Evolutionary conservation across 1,139 yeast genomes (phyloP).

Genomic region (Kodamaea sp.): DNA sequence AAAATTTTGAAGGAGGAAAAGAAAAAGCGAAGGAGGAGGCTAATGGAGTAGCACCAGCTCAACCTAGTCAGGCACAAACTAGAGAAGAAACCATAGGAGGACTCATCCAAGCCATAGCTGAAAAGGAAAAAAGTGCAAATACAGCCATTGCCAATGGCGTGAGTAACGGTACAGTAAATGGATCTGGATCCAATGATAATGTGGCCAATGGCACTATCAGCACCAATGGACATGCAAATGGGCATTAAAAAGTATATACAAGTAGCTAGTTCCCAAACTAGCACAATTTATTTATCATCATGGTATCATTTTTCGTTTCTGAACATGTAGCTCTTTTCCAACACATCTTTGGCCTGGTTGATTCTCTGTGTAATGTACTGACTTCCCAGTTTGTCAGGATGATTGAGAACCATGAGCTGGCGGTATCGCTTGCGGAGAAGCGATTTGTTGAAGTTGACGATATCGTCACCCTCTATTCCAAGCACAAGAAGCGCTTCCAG

Average conservation of each 20-base stretch:
- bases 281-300: no score
- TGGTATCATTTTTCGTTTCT: constrained; percentile 14
- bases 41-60: background rate
- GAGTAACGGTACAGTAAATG: background rate
- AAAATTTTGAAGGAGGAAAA: constrained; percentile 69
- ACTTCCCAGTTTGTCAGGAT: constrained; percentile 80
- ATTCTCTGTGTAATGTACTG: constrained; percentile 70
- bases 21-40: constrained; percentile 25
- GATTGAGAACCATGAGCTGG: constrained; percentile 62
- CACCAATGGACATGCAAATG: no score
- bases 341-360: constrained; percentile 69
- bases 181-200: background rate
- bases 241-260: no score
- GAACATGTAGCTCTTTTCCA: constrained; percentile 57
- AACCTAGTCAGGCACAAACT: background rate
- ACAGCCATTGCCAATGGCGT: background rate
- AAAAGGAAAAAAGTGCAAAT: constrained; percentile 1
- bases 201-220: no score
- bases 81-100: constrained; percentile 2
- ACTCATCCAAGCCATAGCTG: constrained; percentile 4
- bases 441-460: constrained; percentile 43
- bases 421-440: constrained; percentile 59
- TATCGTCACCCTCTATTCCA: constrained; percentile 56
- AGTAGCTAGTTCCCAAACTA: no score
- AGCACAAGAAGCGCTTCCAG: constrained; percentile 58